Conservation (phyloP, 2,329 filamentous ascomycete species). For the Phialophora expanda region DNA sequence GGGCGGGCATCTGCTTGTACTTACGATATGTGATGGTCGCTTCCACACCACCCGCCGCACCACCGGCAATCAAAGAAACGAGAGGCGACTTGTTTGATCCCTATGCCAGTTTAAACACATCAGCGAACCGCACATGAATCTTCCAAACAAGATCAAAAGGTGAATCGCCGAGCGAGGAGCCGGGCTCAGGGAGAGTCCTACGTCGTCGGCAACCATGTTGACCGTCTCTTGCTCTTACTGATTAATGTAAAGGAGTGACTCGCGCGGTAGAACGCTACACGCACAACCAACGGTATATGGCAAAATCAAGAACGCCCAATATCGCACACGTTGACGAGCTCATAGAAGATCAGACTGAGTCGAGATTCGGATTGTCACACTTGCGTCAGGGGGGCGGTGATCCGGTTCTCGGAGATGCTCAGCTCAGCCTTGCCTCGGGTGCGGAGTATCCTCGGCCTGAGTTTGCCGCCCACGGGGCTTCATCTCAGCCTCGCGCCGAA, state of each 20-base stretch:
- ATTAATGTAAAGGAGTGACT: neutral
- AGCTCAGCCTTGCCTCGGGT: neutral
- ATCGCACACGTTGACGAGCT: neutral
- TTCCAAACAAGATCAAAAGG: neutral
- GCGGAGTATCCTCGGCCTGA: neutral
- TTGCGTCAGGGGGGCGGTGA: neutral
- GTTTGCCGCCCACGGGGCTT: neutral
- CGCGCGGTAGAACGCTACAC: neutral
- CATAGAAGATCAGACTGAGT: neutral
- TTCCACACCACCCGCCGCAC: constrained; percentile 60
- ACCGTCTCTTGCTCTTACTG: neutral
- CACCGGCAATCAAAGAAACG: constrained; percentile 58
- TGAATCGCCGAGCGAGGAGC: constrained; percentile 1
- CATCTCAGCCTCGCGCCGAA: neutral
- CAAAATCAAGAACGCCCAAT: neutral
- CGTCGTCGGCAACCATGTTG: constrained; percentile 29
- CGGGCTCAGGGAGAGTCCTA: constrained; percentile 9
- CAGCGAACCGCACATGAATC: neutral
- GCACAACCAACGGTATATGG: neutral
- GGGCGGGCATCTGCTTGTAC: neutral
- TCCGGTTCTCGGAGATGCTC: neutral
- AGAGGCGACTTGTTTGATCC: constrained; percentile 42
- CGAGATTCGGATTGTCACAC: neutral
- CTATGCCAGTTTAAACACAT: constrained; percentile 1
- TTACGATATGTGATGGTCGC: constrained; percentile 52